phyloP scores from a whole-genome alignment of 2,329 filamentous ascomycete genomes.

The Cladosporium colombiae region DNA sequence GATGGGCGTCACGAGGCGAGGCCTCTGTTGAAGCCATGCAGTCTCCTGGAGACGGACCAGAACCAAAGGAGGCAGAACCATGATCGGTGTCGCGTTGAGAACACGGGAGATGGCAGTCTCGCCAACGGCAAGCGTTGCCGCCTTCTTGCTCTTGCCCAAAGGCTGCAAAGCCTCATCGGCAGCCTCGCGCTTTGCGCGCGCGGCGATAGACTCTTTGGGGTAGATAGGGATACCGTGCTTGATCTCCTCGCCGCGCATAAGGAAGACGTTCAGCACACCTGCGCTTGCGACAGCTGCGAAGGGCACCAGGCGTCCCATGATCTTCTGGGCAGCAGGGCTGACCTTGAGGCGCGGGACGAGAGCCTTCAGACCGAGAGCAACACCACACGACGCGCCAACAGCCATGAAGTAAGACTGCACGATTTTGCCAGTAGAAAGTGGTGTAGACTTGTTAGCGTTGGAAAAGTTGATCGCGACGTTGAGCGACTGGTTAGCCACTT shows the following conservation, averaged over 20 bases:
- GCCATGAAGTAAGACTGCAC: constrained; percentile 88
- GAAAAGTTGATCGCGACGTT: constrained; percentile 98
- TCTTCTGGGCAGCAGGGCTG: constrained; percentile 70
- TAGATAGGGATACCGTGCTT: constrained; percentile 89
- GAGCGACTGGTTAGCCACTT: constrained; percentile 93
- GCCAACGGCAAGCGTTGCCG: constrained; percentile 83
- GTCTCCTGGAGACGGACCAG: constrained; percentile 82
- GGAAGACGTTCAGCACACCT: constrained; percentile 89
- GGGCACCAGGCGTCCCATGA: constrained; percentile 85
- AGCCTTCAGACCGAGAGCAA: constrained; percentile 88
- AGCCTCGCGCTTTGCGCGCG: constrained; percentile 58
- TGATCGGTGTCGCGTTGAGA: constrained; percentile 92
- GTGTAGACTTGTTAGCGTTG: constrained; percentile 96
- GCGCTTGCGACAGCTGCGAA: constrained; percentile 94
- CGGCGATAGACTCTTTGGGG: constrained; percentile 71
- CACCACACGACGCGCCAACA: constrained; percentile 88
- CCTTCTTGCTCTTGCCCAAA: constrained; percentile 84
- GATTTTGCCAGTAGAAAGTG: constrained; percentile 76
- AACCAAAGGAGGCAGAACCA: constrained; percentile 88
- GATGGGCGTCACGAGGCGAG: constrained; percentile 74
- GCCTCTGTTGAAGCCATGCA: constrained; percentile 76
- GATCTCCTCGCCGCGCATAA: constrained; percentile 98
- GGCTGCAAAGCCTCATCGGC: constrained; percentile 43
- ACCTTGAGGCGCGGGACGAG: constrained; percentile 80
- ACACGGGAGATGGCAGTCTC: constrained; percentile 92